Conservation (phyloP, 331 rosid species). For the Stylosanthes scabra region DNA sequence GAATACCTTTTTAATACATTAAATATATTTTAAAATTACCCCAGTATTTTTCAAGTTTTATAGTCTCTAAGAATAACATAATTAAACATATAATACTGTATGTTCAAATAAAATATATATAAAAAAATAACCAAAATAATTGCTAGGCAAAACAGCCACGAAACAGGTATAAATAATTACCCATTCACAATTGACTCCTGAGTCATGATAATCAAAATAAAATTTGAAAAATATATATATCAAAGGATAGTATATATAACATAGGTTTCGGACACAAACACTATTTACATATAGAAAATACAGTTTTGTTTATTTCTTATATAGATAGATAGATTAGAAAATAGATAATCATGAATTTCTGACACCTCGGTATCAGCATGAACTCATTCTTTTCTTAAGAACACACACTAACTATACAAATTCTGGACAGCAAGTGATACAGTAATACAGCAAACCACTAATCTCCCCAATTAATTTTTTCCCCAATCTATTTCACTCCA, state of each 20-base stretch:
- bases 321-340: neutral
- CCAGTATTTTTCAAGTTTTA: no score
- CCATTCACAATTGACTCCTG: no score
- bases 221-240: neutral
- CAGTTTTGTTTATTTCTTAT: neutral
- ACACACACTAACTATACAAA: conserved; percentile 31
- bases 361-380: conserved; percentile 8
- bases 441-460: conserved; percentile 12
- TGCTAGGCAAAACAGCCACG: no score
- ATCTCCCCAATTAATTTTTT: conserved; percentile 9
- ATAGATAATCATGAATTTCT: neutral
- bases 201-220: neutral
- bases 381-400: neutral
- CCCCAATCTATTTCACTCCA: conserved; percentile 23
- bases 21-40: no score
- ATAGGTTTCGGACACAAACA: neutral
- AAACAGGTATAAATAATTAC: no score
- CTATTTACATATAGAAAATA: neutral
- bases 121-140: no score
- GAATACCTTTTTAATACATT: no score
- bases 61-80: no score
- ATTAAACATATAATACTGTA: no score
- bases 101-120: no score
- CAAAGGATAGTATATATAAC: neutral
- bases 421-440: conserved; percentile 27